These are phyloP conservation scores for Ceratocystis ficicola DNA, from an alignment of 2,329 filamentous ascomycete genomes.

Conservation along the genomic window DNA sequence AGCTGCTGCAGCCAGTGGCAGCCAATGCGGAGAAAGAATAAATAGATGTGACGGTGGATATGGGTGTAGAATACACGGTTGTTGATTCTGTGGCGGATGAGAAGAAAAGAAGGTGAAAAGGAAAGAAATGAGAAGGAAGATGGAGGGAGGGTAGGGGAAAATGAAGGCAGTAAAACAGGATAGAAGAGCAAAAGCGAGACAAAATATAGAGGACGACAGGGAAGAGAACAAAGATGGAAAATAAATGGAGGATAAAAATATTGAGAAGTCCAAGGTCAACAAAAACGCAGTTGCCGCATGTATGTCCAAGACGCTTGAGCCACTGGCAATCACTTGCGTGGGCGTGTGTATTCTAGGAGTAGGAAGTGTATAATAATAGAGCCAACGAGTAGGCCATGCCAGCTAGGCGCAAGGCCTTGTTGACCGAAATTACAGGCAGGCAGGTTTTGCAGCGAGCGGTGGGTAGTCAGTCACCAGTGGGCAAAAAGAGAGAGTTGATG, in stretches of 20 bases:
- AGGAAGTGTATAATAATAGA: conserved; percentile 8
- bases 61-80: background rate
- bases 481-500: too few relatives aligned
- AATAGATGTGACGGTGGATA: background rate
- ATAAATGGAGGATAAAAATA: background rate
- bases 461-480: too few relatives aligned
- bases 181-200: background rate
- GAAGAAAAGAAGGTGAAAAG: background rate
- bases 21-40: background rate
- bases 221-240: conserved; percentile 3
- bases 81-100: background rate
- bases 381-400: background rate
- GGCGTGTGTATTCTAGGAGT: conserved; percentile 7
- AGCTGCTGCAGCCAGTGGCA: conserved; percentile 5
- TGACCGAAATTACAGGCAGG: background rate
- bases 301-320: conserved; percentile 7
- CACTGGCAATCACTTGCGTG: conserved; percentile 4
- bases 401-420: background rate
- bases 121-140: background rate
- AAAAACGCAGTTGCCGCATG: background rate
- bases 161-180: background rate
- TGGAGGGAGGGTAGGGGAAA: background rate
- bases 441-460: background rate
- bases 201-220: background rate
- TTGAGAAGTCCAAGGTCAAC: background rate